phyloP scores from a whole-genome alignment of 1,139 yeast species.

The Kodamaea sp. region DNA sequence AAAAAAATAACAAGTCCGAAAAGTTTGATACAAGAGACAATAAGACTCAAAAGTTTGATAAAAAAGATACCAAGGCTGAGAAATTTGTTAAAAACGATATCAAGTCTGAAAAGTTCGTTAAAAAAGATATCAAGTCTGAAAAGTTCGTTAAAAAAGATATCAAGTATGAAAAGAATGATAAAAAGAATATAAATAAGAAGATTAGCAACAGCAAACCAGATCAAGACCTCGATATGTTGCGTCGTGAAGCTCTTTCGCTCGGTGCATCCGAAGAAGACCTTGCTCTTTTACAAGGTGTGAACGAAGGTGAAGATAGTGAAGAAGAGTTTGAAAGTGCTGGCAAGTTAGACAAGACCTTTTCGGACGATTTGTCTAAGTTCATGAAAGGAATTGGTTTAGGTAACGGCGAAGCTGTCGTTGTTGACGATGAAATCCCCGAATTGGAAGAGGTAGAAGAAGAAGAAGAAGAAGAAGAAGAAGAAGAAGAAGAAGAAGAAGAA shows the following conservation, averaged over 20 bases:
- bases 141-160: conserved; percentile 10
- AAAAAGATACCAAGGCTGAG: conserved; percentile 5
- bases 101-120: not conserved
- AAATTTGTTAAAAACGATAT: conserved; percentile 2
- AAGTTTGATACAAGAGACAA: conserved; percentile 2
- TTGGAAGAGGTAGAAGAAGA: conserved; percentile 26
- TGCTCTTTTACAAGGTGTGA: conserved; percentile 47
- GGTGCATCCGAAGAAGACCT: conserved; percentile 73
- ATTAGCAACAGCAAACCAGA: conserved; percentile 6
- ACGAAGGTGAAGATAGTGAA: conserved; percentile 58
- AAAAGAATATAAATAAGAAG: conserved; percentile 6
- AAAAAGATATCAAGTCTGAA: conserved; percentile 13
- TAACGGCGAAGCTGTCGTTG: conserved; percentile 32
- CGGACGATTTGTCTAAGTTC: conserved; percentile 58
- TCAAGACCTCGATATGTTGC: conserved; percentile 37
- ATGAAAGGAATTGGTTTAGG: conserved; percentile 69
- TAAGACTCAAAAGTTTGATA: no score
- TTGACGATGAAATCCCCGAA: conserved; percentile 27
- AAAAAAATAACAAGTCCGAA: conserved; percentile 7
- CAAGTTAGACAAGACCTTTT: conserved; percentile 46
- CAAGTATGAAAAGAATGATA: conserved; percentile 12
- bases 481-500: conserved; percentile 14
- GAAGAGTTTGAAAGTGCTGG: conserved; percentile 49
- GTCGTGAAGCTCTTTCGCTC: conserved; percentile 63
- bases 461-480: conserved; percentile 22